Conservation (phyloP, 2,329 filamentous ascomycete species). For the Aspergillus persii region DNA sequence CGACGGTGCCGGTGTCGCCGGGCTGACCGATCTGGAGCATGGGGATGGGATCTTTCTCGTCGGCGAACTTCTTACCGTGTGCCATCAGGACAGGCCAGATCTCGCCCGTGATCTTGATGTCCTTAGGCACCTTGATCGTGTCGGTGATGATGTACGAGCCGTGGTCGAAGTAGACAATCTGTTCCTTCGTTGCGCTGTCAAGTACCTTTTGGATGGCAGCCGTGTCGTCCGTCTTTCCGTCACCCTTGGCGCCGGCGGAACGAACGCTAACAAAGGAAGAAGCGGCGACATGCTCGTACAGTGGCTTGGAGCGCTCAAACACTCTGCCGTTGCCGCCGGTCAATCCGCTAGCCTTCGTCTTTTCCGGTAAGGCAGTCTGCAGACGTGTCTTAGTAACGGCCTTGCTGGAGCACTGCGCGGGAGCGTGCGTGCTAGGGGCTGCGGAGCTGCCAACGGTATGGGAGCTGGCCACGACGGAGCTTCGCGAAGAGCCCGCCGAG, state of each 20-base stretch:
- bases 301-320: conserved; percentile 83
- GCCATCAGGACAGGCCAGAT: conserved; percentile 90
- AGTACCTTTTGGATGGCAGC: conserved; percentile 76
- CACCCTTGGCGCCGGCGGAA: conserved; percentile 77
- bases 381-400: conserved; percentile 44
- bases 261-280: conserved; percentile 80
- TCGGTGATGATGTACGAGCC: conserved; percentile 61
- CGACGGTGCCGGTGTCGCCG: conserved; percentile 75
- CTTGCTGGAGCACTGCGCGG: conserved; percentile 26
- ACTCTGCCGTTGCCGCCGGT: conserved; percentile 65
- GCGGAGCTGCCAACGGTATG: conserved; percentile 6
- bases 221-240: conserved; percentile 85
- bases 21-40: conserved; percentile 79
- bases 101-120: conserved; percentile 85
- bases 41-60: conserved; percentile 73
- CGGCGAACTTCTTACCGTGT: conserved; percentile 68
- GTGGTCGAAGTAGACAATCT: conserved; percentile 64
- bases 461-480: not conserved
- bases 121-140: conserved; percentile 63
- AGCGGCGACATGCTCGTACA: conserved; percentile 70
- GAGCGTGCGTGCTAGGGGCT: conserved; percentile 7
- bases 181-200: conserved; percentile 59
- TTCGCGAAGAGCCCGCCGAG: conserved; percentile 6
- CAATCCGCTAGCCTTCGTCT: conserved; percentile 65
- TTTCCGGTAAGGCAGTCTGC: conserved; percentile 57